phyloP scores from a whole-genome alignment of 2,329 filamentous ascomycete species.

The Pezicula neosporulosa region DNA sequence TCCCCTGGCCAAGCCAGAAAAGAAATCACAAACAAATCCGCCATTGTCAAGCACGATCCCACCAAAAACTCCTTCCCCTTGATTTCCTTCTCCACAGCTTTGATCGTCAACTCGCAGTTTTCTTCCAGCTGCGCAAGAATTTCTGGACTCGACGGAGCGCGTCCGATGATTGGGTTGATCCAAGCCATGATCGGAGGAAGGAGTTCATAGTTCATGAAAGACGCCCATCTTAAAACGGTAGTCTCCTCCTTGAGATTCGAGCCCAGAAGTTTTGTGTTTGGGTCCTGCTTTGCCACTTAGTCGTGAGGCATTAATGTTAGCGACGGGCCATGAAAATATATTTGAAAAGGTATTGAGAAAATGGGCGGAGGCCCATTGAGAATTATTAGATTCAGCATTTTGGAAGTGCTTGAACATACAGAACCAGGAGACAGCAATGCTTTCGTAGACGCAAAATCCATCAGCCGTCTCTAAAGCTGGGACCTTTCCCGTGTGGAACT shows the following conservation, averaged over 20 bases:
- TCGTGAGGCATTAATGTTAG: not conserved
- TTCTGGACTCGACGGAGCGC: not conserved
- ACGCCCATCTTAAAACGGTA: not conserved
- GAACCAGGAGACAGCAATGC: slow-evolving; percentile 1
- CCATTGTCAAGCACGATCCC: not conserved
- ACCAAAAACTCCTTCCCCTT: not conserved
- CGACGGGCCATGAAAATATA: not conserved
- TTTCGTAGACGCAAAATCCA: slow-evolving; percentile 2
- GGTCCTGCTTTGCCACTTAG: slow-evolving; percentile 1
- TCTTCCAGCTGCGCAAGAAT: not conserved
- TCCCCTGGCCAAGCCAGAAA: not conserved
- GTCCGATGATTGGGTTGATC: slow-evolving; percentile 1
- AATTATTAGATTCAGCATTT: too few species aligned
- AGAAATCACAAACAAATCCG: not conserved
- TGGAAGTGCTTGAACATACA: not conserved
- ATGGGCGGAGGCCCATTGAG: too few species aligned
- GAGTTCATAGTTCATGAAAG: not conserved
- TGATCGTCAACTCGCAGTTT: slow-evolving; percentile 1
- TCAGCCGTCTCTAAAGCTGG: not conserved
- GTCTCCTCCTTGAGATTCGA: not conserved
- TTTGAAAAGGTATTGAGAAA: not conserved
- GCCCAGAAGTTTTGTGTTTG: not conserved
- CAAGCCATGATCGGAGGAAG: not conserved
- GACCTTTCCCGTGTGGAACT: not conserved
- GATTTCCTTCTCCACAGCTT: not conserved